These are phyloP conservation scores for Brassica balearica DNA, from an alignment of 441 rosid species.

Conservation along the genomic window DNA sequence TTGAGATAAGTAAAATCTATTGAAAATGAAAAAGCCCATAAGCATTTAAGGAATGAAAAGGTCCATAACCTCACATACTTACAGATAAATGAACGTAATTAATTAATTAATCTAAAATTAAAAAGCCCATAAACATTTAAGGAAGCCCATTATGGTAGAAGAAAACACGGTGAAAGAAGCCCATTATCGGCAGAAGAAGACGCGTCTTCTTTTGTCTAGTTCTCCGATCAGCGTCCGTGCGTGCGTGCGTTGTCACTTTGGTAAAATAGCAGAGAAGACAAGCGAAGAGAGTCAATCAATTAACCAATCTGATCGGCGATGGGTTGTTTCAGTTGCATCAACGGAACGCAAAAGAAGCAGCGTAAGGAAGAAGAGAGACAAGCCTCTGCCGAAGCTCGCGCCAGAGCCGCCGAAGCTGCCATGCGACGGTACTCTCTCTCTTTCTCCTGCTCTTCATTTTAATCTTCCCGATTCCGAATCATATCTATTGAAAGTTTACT, in stretches of 20 bases:
- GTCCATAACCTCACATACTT: too few relatives aligned
- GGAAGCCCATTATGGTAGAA: background rate
- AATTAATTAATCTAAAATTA: background rate
- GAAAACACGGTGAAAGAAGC: background rate
- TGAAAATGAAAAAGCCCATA: too few relatives aligned
- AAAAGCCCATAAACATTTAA: too few relatives aligned
- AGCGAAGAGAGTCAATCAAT: constrained; percentile 12
- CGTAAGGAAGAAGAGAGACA: constrained; percentile 70
- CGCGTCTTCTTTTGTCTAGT: constrained; percentile 35
- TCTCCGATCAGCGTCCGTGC: background rate
- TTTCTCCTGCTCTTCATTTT: background rate
- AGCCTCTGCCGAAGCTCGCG: constrained; percentile 92
- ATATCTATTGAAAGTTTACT: constrained; percentile 1
- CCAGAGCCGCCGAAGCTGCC: constrained; percentile 97
- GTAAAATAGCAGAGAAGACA: constrained; percentile 23
- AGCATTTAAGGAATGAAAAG: too few relatives aligned
- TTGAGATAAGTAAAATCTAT: background rate
- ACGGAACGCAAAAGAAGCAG: constrained; percentile 61
- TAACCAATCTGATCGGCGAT: constrained; percentile 39
- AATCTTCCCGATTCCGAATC: constrained; percentile 5
- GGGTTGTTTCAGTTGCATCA: constrained; percentile 82
- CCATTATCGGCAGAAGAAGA: constrained; percentile 19
- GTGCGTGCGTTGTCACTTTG: background rate
- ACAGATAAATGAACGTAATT: too few relatives aligned
- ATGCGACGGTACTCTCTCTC: constrained; percentile 64